Conservation (phyloP, 306 rosid genomes). For the Benincasa hispida region DNA sequence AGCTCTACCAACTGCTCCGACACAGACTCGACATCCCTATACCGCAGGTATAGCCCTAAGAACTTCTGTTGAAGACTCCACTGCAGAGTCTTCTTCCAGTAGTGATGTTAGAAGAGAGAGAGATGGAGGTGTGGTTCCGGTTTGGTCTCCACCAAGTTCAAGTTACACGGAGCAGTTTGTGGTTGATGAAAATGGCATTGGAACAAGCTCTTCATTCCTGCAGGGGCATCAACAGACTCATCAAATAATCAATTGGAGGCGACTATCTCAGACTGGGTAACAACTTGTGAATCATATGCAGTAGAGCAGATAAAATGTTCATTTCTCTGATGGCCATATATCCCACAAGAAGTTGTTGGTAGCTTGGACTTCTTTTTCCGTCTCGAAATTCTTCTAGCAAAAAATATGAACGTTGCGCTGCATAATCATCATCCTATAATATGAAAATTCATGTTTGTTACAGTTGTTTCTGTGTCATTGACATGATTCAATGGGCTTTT, state of each 20-base stretch:
- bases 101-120: constrained; percentile 62
- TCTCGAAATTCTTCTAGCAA: background rate
- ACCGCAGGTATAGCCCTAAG: constrained; percentile 19
- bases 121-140: constrained; percentile 80
- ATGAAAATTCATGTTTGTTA: background rate
- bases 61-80: constrained; percentile 45
- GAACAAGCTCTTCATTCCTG: constrained; percentile 52
- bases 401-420: background rate
- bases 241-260: constrained; percentile 69
- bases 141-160: constrained; percentile 77
- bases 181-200: constrained; percentile 58
- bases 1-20: constrained; percentile 19
- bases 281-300: constrained; percentile 15
- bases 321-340: background rate
- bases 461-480: background rate
- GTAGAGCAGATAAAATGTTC: background rate
- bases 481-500: background rate
- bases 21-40: constrained; percentile 10
- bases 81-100: constrained; percentile 67
- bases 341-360: background rate
- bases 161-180: constrained; percentile 64
- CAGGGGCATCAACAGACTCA: constrained; percentile 91
- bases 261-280: constrained; percentile 87
- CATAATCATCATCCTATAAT: background rate
- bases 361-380: background rate